Evolutionary conservation across 345 rosid species (phyloP).

Genomic region (Gossypium stocksii): DNA sequence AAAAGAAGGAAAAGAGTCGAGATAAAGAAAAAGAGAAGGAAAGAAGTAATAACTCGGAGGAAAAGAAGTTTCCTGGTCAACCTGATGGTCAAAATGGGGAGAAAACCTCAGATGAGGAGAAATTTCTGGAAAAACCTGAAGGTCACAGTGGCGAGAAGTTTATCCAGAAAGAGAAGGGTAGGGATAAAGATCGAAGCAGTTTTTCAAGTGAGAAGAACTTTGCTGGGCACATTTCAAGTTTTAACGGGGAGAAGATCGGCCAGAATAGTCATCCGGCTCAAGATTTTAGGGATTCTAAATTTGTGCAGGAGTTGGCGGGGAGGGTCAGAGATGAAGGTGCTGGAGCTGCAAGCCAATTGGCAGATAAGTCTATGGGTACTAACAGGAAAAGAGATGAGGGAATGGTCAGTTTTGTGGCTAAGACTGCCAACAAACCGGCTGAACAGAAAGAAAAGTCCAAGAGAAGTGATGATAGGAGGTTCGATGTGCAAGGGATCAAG

Average conservation of each 20-base stretch:
- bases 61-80: slow-evolving; percentile 26
- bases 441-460: slow-evolving; percentile 35
- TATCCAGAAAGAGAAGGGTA: slow-evolving; percentile 26
- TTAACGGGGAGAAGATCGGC: slow-evolving; percentile 25
- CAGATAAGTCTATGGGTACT: slow-evolving; percentile 25
- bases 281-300: slow-evolving; percentile 25
- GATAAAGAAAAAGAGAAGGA: slow-evolving; percentile 30
- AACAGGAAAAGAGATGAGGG: slow-evolving; percentile 35
- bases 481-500: slow-evolving; percentile 26
- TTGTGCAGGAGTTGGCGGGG: slow-evolving; percentile 37
- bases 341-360: slow-evolving; percentile 24
- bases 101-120: slow-evolving; percentile 31
- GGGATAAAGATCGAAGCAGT: slow-evolving; percentile 26
- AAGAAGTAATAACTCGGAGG: slow-evolving; percentile 29
- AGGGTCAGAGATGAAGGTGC: slow-evolving; percentile 36
- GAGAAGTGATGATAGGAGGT: slow-evolving; percentile 28
- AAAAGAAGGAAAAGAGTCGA: slow-evolving; percentile 32
- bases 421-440: slow-evolving; percentile 21
- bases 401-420: slow-evolving; percentile 19
- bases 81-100: slow-evolving; percentile 28
- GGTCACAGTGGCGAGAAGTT: slow-evolving; percentile 27
- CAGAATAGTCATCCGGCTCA: slow-evolving; percentile 24
- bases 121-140: slow-evolving; percentile 22
- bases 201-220: slow-evolving; percentile 29
- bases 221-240: slow-evolving; percentile 21